A percentile compares a stretch with the other conserved stretches of the same genome.
Evolutionary conservation across 2,329 filamentous ascomycete species (phyloP).

Genomic region (Cryphonectria naterciae): DNA sequence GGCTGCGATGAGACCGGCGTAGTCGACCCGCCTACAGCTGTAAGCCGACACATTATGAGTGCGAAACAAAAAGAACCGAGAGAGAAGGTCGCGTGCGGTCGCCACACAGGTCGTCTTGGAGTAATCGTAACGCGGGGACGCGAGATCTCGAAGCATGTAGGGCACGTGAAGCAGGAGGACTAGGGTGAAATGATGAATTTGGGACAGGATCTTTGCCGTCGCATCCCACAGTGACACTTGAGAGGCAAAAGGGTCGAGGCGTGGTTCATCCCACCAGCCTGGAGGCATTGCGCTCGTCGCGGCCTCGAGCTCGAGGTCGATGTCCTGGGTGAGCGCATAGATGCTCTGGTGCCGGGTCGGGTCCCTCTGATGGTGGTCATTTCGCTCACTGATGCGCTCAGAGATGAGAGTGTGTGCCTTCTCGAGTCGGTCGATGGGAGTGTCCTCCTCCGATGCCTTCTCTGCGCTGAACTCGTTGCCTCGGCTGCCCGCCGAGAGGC

Average conservation of each 20-base stretch:
- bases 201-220: slow-evolving; percentile 46
- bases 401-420: slow-evolving; percentile 48
- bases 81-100: slow-evolving; percentile 55
- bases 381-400: slow-evolving; percentile 52
- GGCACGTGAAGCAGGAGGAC: slow-evolving; percentile 59
- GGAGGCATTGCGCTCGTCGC: slow-evolving; percentile 46
- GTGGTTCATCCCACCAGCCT: slow-evolving; percentile 53
- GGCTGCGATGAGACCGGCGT: slow-evolving; percentile 54
- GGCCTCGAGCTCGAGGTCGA: slow-evolving; percentile 52
- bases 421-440: slow-evolving; percentile 49
- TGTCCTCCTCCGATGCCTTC: slow-evolving; percentile 38
- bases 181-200: slow-evolving; percentile 56
- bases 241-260: slow-evolving; percentile 32
- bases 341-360: slow-evolving; percentile 36
- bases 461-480: slow-evolving; percentile 44
- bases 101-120: slow-evolving; percentile 53
- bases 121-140: slow-evolving; percentile 48
- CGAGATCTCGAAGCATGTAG: slow-evolving; percentile 51
- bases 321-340: slow-evolving; percentile 46
- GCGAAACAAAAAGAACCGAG: slow-evolving; percentile 53
- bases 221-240: slow-evolving; percentile 35
- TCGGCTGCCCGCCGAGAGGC: slow-evolving; percentile 49
- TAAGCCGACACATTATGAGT: slow-evolving; percentile 41
- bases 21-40: slow-evolving; percentile 55
- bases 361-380: slow-evolving; percentile 36